Base-by-base conservation (phyloP, 2,329 filamentous ascomycete genomes). In the Lasiodiplodia gonubiensis region DNA sequence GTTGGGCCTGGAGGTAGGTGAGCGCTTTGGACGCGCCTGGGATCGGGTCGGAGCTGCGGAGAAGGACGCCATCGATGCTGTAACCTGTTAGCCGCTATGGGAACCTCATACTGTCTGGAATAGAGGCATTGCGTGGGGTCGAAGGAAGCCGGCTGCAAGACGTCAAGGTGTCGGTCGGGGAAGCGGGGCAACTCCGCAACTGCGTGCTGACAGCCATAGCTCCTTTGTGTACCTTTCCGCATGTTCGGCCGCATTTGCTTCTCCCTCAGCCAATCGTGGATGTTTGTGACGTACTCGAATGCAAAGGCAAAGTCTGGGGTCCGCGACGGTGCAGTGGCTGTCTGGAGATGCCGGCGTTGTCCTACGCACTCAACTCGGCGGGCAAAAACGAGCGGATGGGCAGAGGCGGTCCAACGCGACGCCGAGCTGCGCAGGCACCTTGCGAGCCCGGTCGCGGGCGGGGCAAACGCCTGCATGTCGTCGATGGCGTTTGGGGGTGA, bases 31-130 rank as follows among this genome's bases (percentile, higher is more conserved):
- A 83, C 1, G 95, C 94, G 37, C 92, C 90, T 1, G 92, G 90
- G 55, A 98, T 89, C 3, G 92, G 89, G 70, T 89, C 87, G 4
- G 91, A 88, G 69, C 91, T 91, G 74, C 94, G 92, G 37, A 98
- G 86, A 23, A 99, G 87, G n/a, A 99, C 95, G 67, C 95, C 95
- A 78, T 99, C 95, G 76, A 99, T 97, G 78, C 88, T 91, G 71
- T 16, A 18, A 1, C 11, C 53, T 30, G 42, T 54, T 60, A 80
- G 66, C 65, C 52, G 57, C 66, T 70, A 77, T 77, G 75, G 57
- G 55, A 61, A 67, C 67, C 59, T 60, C 8, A 2, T 12, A 5
- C 3, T 18, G 3, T 14, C 5, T 5, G 7, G 16, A 4, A 14
- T 6, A 2, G 11, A 18, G n/a, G 30, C 53, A 16, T 8, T 25